Evolutionary conservation across 257 asterid genomes (phyloP).

Genomic region (Salvia miltiorrhiza): DNA sequence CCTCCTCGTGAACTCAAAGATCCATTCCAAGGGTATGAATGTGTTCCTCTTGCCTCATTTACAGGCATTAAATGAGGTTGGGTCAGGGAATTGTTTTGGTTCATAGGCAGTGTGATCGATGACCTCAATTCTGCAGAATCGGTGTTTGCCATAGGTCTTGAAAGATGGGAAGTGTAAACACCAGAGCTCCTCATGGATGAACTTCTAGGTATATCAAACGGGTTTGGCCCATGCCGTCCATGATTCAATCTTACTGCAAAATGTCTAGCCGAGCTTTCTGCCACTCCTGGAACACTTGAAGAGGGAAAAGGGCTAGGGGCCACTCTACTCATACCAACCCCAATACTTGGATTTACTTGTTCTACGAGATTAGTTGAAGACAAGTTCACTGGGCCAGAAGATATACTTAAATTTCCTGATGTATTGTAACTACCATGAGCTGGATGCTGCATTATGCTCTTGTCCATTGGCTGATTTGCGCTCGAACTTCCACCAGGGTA

Average conservation of each 20-base stretch:
- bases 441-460: conserved; percentile 36
- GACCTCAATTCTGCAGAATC: conserved; percentile 42
- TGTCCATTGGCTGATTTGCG: conserved; percentile 41
- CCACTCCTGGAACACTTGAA: conserved; percentile 34
- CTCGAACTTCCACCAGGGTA: conserved; percentile 61
- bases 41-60: conserved; percentile 45
- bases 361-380: conserved; percentile 39
- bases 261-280: conserved; percentile 49
- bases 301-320: conserved; percentile 39
- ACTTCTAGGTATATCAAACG: conserved; percentile 37
- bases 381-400: conserved; percentile 37
- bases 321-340: conserved; percentile 32
- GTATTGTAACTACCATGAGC: conserved; percentile 37
- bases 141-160: conserved; percentile 30
- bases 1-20: conserved; percentile 42
- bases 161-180: conserved; percentile 28
- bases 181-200: conserved; percentile 39
- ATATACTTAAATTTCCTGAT: conserved; percentile 39
- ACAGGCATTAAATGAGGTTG: conserved; percentile 42
- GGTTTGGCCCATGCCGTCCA: conserved; percentile 44
- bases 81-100: conserved; percentile 28
- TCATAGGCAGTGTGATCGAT: conserved; percentile 31
- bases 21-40: conserved; percentile 48
- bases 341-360: conserved; percentile 41
- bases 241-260: conserved; percentile 29